These are phyloP conservation scores for Tolypocladium cylindrosporum DNA, from an alignment of 2,329 filamentous ascomycete genomes.

Conservation along the genomic window DNA sequence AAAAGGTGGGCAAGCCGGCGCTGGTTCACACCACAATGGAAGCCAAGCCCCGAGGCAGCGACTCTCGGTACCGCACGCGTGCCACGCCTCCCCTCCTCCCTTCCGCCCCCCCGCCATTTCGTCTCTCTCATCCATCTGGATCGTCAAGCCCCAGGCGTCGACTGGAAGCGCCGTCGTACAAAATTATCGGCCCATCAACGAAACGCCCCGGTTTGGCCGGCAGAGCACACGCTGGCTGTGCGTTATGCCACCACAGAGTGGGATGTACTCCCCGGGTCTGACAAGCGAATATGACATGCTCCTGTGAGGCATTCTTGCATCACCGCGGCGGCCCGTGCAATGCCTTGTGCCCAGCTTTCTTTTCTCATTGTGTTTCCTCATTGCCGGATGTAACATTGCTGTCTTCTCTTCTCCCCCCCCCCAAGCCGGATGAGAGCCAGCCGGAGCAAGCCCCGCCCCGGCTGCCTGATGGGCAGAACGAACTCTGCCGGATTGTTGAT, in stretches of 20 bases:
- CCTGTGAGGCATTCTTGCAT: background rate
- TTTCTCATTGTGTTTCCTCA: background rate
- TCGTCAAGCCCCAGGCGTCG: background rate
- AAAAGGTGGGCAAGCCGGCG: no score
- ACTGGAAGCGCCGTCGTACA: no score
- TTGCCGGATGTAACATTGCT: background rate
- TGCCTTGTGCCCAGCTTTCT: background rate
- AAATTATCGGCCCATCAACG: no score
- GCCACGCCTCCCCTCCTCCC: no score
- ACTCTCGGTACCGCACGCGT: no score
- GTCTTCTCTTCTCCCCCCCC: no score
- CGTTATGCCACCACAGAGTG: no score
- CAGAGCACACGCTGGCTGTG: background rate
- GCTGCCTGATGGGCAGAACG: no score
- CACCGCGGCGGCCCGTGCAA: background rate
- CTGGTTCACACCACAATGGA: no score
- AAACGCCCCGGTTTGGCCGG: background rate
- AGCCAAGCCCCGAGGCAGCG: no score
- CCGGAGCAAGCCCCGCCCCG: background rate
- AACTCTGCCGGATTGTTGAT: no score
- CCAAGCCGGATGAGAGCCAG: background rate
- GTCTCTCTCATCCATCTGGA: background rate
- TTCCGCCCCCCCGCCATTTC: background rate
- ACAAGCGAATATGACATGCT: background rate
- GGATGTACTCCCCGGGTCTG: background rate